Conservation (phyloP, 2,329 filamentous ascomycete genomes). For the Fusarium zealandicum region DNA sequence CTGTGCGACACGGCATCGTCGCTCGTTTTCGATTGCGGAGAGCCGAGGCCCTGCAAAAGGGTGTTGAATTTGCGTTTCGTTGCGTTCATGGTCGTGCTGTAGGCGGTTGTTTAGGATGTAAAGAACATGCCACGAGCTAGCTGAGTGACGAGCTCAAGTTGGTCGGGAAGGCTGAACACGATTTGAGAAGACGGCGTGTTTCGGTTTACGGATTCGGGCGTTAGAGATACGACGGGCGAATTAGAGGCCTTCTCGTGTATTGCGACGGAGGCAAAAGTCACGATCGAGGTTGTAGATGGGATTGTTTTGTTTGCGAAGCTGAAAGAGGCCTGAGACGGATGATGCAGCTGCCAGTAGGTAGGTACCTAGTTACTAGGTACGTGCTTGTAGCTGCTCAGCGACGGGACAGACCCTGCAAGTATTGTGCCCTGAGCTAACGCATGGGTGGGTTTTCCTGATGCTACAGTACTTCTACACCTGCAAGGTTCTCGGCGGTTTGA, state of each 20-base stretch:
- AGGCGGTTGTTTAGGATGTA: background rate
- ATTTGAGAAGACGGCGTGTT: background rate
- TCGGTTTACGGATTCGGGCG: background rate
- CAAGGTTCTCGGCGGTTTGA: background rate
- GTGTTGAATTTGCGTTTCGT: conserved; percentile 87
- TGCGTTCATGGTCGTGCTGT: conserved; percentile 64
- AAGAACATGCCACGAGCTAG: background rate
- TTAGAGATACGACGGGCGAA: background rate
- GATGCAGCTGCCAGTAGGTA: conserved; percentile 12
- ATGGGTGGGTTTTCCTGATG: background rate
- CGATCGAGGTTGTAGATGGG: background rate
- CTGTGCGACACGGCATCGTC: conserved; percentile 3
- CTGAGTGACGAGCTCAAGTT: background rate
- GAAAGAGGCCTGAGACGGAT: conserved; percentile 4
- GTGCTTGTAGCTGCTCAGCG: conserved; percentile 13
- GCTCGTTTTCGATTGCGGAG: conserved; percentile 38
- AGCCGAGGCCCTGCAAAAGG: conserved; percentile 72
- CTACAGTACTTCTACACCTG: background rate
- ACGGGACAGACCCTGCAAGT: conserved; percentile 6
- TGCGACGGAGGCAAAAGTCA: background rate
- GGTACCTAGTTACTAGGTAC: background rate
- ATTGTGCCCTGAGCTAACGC: conserved; percentile 6
- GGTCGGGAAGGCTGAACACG: background rate
- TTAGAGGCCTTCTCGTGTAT: background rate
- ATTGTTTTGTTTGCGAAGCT: conserved; percentile 25